These are phyloP conservation scores for Neurospora discreta DNA, from an alignment of 495 filamentous ascomycete genomes.

Conservation along the genomic window DNA sequence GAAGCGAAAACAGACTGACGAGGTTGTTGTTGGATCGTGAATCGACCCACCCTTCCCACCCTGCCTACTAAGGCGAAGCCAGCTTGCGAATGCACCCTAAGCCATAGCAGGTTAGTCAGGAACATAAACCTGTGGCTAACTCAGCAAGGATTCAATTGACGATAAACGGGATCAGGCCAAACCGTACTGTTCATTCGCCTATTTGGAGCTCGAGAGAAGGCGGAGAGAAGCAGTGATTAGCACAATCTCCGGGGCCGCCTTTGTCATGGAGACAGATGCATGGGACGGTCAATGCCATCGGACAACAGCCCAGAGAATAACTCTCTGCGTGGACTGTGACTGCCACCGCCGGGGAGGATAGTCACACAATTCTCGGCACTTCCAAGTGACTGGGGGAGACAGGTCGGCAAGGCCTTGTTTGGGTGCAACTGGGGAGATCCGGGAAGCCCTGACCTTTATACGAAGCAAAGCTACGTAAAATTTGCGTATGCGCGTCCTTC, in stretches of 20 bases:
- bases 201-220: background rate
- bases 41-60: background rate
- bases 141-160: background rate
- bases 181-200: background rate
- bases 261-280: background rate
- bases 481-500: background rate
- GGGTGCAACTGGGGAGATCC: background rate
- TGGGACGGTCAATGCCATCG: background rate
- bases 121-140: background rate
- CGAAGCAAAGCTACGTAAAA: background rate
- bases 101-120: background rate
- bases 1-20: background rate
- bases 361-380: background rate
- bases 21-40: background rate
- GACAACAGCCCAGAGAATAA: background rate
- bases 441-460: background rate
- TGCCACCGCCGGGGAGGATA: background rate
- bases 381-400: background rate
- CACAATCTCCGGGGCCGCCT: background rate
- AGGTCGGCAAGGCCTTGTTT: background rate
- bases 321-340: background rate
- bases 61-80: background rate
- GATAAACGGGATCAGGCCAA: background rate
- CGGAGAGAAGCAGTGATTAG: background rate
- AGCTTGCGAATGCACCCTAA: background rate